Evolutionary conservation across 1,139 yeast species (phyloP), one percentile per base, ranked within the genome.

Genomic region (Pichia sp.): DNA sequence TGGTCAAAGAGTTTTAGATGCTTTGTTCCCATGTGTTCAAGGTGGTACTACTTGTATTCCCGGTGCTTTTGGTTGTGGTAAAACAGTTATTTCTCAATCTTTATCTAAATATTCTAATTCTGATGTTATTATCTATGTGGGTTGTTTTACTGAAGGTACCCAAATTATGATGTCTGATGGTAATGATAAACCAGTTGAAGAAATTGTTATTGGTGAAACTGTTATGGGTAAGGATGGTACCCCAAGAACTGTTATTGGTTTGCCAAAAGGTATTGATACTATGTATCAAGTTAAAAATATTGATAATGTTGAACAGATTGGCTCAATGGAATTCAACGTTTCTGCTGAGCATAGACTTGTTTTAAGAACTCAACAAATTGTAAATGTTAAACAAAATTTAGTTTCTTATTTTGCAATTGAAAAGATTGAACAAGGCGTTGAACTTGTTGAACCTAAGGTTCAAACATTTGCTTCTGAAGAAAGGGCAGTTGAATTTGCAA

Each of bases 1-100:
- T 34, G 99, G 99, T 62, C 99, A 92, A 75, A 87, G 98, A 78
- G 99, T 92, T 49, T 78, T 92, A 70, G 99, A 92, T 70, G 84
- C 98, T 37, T 79, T 92, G 58, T 94, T 92, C 79, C 98, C 99
- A 47, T 87, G 95, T 80, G 99, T 94, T 60, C 98, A 94, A 76
- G 98, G 99, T 74, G 99, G 99, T 76, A 92, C 99, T 46, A 92
- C 99, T 40, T 94, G 98, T 83, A 92, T 92, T 67, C 99, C 99
- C 44, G 99, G 99, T 71, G 99, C 99, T 55, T 92, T 92, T 64
- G 99, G 99, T 55, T 92, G 97, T 74, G 99, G 99, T 71, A 92
- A 92, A 71, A 92, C 99, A 10, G 99, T 92, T 63, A 92, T 92
- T 67, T 92, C 99, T 34, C 98, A 92, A 74, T 88, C 97, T 1